phyloP scores from a whole-genome alignment of 176 grass and related monocot species.

The Rhynchospora tenuis region DNA sequence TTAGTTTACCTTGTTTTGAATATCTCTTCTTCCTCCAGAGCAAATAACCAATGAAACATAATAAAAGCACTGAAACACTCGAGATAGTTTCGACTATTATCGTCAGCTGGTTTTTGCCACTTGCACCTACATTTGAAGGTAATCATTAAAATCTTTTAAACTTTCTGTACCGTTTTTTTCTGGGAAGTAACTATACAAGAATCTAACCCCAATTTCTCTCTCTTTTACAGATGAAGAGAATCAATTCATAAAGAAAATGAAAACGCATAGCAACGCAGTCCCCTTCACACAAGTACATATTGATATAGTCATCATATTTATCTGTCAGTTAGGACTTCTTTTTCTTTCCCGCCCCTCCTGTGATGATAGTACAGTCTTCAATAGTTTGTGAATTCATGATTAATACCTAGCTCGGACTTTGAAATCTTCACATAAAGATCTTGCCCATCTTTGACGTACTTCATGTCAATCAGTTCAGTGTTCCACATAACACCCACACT shows the following conservation, averaged over 20 bases:
- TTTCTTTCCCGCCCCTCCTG: no score
- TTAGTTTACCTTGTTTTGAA: not conserved
- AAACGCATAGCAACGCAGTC: not conserved
- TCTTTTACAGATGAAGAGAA: no score
- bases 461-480: slow-evolving; percentile 38
- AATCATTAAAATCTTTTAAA: not conserved
- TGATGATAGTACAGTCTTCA: no score
- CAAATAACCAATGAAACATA: slow-evolving; percentile 16
- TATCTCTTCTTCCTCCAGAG: slow-evolving; percentile 19
- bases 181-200: no score
- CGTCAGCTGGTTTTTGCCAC: not conserved
- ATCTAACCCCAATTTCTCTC: no score
- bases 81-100: not conserved
- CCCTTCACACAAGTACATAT: no score
- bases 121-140: not conserved
- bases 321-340: no score
- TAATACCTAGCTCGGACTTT: slow-evolving; percentile 30
- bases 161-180: no score
- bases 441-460: slow-evolving; percentile 9
- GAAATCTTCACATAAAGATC: slow-evolving; percentile 39
- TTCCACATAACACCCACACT: slow-evolving; percentile 58
- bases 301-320: no score
- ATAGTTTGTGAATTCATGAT: no score
- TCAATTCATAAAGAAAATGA: no score
- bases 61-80: not conserved